Conservation (phyloP, 495 filamentous ascomycete species). For the Platismatia glauca region DNA sequence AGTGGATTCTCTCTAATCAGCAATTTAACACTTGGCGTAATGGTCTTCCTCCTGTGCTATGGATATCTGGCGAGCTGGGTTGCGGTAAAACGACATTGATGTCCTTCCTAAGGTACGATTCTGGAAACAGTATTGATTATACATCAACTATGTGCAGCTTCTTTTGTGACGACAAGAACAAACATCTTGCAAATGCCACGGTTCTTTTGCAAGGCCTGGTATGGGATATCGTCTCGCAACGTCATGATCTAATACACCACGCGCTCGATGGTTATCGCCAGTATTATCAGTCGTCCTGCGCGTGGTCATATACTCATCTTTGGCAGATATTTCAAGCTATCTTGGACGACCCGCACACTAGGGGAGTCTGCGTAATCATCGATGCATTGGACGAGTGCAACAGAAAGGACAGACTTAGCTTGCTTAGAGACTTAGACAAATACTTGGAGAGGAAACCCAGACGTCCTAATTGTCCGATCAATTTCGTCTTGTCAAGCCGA, state of each 20-base stretch:
- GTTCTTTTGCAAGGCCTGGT: slow-evolving; percentile 9
- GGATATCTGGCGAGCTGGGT: slow-evolving; percentile 7
- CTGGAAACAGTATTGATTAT: not conserved
- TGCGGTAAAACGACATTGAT: slow-evolving; percentile 1
- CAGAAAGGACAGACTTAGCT: too few species aligned
- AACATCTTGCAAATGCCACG: not conserved
- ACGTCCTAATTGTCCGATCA: too few species aligned
- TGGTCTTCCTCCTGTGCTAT: not conserved
- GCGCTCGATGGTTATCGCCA: too few species aligned
- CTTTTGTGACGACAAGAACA: slow-evolving; percentile 4
- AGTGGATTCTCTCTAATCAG: too few species aligned
- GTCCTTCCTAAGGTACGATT: not conserved
- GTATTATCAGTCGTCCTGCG: too few species aligned
- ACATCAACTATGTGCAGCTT: too few species aligned
- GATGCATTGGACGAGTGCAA: slow-evolving; percentile 5
- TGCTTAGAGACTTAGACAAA: too few species aligned
- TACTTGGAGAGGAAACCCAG: too few species aligned
- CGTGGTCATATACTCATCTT: too few species aligned
- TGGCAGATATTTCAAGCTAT: not conserved
- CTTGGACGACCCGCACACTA: not conserved
- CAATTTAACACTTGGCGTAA: too few species aligned
- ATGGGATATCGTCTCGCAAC: slow-evolving; percentile 2
- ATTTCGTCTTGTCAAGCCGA: too few species aligned
- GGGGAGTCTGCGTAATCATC: not conserved
- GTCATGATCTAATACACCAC: not conserved